phyloP scores from a whole-genome alignment of 176 grass and related monocot genomes.

The Aegilops umbellulata region DNA sequence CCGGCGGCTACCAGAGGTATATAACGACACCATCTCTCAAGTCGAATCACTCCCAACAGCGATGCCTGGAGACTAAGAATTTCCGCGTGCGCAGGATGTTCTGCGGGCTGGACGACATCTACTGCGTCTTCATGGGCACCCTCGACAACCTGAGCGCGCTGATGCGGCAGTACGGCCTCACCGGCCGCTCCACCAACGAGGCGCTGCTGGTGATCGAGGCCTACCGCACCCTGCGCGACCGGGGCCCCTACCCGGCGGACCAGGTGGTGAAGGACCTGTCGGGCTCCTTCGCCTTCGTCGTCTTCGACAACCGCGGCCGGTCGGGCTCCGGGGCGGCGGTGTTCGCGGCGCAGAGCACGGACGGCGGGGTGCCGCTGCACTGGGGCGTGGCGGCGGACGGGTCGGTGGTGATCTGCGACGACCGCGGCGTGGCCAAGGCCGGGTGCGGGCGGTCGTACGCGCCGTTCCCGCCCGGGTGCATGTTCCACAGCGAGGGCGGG shows the following conservation, averaged over 20 bases:
- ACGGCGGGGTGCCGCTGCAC: conserved; percentile 54
- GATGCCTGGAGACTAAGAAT: too few relatives aligned
- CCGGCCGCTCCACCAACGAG: conserved; percentile 61
- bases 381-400: conserved; percentile 85
- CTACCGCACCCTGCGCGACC: conserved; percentile 91
- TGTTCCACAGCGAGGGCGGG: conserved; percentile 93
- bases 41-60: not conserved
- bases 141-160: conserved; percentile 75
- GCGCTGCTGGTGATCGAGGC: conserved; percentile 75
- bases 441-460: conserved; percentile 81
- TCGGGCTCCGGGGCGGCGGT: conserved; percentile 33
- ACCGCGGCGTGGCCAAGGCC: conserved; percentile 54
- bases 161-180: conserved; percentile 91
- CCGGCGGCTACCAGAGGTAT: conserved; percentile 30
- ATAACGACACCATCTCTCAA: not conserved
- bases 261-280: conserved; percentile 90
- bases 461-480: conserved; percentile 84
- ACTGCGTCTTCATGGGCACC: conserved; percentile 69
- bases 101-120: conserved; percentile 79
- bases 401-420: conserved; percentile 87
- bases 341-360: conserved; percentile 72
- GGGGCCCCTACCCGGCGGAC: conserved; percentile 92
- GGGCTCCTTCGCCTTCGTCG: conserved; percentile 82
- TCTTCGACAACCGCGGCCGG: conserved; percentile 61
- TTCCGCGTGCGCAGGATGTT: conserved; percentile 43